Conservation (phyloP, 495 filamentous ascomycete genomes). For the Evernia prunastri region DNA sequence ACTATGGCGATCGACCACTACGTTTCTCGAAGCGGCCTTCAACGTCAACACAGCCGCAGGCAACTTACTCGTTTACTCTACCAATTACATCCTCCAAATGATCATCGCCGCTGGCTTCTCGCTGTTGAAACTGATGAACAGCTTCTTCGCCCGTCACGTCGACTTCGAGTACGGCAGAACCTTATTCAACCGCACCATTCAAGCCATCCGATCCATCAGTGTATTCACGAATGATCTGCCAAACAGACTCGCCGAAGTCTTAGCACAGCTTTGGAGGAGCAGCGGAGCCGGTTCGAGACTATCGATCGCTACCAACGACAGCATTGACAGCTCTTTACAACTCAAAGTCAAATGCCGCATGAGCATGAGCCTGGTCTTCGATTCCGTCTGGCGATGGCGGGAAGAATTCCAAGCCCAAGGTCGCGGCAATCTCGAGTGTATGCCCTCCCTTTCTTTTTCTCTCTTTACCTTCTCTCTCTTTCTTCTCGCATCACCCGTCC, state of each 20-base stretch:
- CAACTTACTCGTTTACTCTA: slow-evolving; percentile 59
- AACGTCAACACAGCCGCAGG: slow-evolving; percentile 47
- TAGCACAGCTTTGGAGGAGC: slow-evolving; percentile 87
- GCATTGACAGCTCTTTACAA: slow-evolving; percentile 60
- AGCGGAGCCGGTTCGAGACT: slow-evolving; percentile 44
- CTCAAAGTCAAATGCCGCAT: slow-evolving; percentile 83
- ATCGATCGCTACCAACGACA: slow-evolving; percentile 56
- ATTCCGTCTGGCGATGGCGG: slow-evolving; percentile 90
- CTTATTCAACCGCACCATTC: slow-evolving; percentile 71
- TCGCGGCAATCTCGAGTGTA: slow-evolving; percentile 71
- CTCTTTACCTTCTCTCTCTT: slow-evolving; percentile 13
- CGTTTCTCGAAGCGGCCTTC: slow-evolving; percentile 68
- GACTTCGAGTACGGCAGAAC: slow-evolving; percentile 66
- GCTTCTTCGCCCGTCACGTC: slow-evolving; percentile 68
- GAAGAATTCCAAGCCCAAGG: slow-evolving; percentile 77
- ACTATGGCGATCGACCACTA: slow-evolving; percentile 67
- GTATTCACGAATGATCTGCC: slow-evolving; percentile 79
- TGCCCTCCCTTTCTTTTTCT: slow-evolving; percentile 28
- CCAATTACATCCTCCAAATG: slow-evolving; percentile 90
- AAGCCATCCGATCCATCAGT: slow-evolving; percentile 68
- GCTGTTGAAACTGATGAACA: slow-evolving; percentile 77
- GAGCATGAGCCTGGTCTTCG: slow-evolving; percentile 89
- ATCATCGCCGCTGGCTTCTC: slow-evolving; percentile 81
- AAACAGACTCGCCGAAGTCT: slow-evolving; percentile 77
- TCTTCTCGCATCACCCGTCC: slow-evolving; percentile 1